A percentile compares a stretch with the other conserved stretches of the same genome.
These are phyloP conservation scores for Alternaria angustiovoidea DNA, from an alignment of 2,329 filamentous ascomycete species.

Conservation along the genomic window DNA sequence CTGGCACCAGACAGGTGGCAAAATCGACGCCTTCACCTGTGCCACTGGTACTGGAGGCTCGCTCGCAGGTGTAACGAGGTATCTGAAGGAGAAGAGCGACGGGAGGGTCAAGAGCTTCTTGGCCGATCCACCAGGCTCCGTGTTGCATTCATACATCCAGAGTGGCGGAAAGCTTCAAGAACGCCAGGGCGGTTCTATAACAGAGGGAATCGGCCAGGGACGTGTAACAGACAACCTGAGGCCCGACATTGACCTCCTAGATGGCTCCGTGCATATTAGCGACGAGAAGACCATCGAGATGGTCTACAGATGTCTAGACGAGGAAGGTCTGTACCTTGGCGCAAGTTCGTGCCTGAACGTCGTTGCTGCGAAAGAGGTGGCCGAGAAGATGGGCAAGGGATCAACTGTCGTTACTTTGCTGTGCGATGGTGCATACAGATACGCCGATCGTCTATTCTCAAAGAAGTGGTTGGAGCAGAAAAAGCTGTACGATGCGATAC, in stretches of 20 bases:
- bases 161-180: conserved; percentile 86
- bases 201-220: conserved; percentile 96
- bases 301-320: conserved; percentile 95
- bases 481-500: conserved; percentile 81
- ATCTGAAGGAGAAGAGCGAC: conserved; percentile 81
- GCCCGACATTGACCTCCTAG: conserved; percentile 83
- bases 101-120: conserved; percentile 87
- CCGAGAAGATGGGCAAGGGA: conserved; percentile 85
- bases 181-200: conserved; percentile 85
- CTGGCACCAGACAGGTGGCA: conserved; percentile 88
- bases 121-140: conserved; percentile 91
- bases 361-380: conserved; percentile 92
- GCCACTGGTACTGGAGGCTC: conserved; percentile 93
- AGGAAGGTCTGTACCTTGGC: conserved; percentile 94
- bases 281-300: conserved; percentile 97
- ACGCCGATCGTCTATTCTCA: conserved; percentile 92
- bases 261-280: conserved; percentile 82
- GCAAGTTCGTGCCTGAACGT: conserved; percentile 95
- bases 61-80: conserved; percentile 85
- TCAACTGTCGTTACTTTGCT: conserved; percentile 93
- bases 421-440: conserved; percentile 96
- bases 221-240: conserved; percentile 93
- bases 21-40: conserved; percentile 93
- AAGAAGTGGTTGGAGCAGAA: conserved; percentile 89
- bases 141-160: conserved; percentile 89